These are phyloP conservation scores for Solanum pinnatisectum DNA, from an alignment of 257 asterid species.

Conservation along the genomic window DNA sequence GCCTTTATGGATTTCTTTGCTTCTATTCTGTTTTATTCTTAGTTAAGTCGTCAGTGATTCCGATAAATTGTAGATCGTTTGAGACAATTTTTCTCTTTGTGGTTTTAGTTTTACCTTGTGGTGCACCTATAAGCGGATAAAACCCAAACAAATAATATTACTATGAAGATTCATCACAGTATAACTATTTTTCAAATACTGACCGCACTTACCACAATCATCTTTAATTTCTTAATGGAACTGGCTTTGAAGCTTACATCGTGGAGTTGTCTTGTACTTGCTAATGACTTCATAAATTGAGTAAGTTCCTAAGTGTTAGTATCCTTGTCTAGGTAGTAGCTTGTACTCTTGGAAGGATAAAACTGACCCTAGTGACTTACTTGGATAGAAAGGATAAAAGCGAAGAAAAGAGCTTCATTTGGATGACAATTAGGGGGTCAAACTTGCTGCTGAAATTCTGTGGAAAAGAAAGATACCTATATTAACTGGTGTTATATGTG, in stretches of 20 bases:
- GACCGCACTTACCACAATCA: neutral
- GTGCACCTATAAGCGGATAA: neutral
- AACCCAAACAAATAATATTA: neutral
- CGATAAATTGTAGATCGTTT: neutral
- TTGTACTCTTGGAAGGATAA: neutral
- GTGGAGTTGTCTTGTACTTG: neutral
- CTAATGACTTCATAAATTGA: neutral
- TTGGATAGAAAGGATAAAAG: neutral
- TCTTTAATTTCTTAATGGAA: neutral
- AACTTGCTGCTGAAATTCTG: neutral
- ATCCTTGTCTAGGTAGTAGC: neutral
- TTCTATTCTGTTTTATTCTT: neutral
- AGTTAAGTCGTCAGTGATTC: neutral
- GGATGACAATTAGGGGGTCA: neutral
- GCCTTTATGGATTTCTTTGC: neutral
- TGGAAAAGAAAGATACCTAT: neutral
- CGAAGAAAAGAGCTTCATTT: neutral
- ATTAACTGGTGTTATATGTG: neutral
- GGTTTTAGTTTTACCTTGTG: neutral
- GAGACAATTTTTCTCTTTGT: neutral
- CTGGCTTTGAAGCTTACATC: neutral
- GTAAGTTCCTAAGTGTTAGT: neutral
- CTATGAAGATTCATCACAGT: neutral
- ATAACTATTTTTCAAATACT: neutral
- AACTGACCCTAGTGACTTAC: neutral